Evolutionary conservation across 2,329 filamentous ascomycete genomes (phyloP).

Genomic region (Thermothelomyces thermophilus): DNA sequence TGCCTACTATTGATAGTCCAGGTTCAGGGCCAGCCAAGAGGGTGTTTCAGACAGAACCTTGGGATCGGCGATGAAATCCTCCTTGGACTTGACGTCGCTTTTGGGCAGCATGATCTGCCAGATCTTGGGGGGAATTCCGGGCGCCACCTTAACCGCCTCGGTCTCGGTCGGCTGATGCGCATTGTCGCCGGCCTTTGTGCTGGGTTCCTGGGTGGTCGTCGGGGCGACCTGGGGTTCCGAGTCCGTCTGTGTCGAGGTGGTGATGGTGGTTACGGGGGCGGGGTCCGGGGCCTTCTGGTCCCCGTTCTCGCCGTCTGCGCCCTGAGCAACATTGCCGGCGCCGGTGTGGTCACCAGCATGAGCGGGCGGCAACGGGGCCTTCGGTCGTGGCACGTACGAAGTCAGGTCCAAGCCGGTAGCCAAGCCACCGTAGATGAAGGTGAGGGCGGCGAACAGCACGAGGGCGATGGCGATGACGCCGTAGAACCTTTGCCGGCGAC

Average conservation of each 20-base stretch:
- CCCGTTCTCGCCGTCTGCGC: background rate
- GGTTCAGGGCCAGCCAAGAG: constrained; percentile 25
- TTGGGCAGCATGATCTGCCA: constrained; percentile 27
- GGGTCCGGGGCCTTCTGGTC: background rate
- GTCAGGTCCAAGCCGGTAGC: constrained; percentile 4
- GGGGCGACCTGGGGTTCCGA: background rate
- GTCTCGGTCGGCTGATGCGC: constrained; percentile 1
- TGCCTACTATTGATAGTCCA: constrained; percentile 23
- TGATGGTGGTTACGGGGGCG: too few relatives aligned
- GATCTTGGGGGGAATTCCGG: constrained; percentile 23
- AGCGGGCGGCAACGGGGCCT: background rate
- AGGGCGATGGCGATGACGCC: constrained; percentile 2
- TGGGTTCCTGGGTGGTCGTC: background rate
- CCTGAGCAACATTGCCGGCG: background rate
- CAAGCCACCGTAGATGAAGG: constrained; percentile 10
- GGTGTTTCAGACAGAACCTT: constrained; percentile 19
- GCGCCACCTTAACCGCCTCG: background rate
- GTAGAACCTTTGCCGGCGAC: constrained; percentile 5
- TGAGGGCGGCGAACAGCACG: background rate
- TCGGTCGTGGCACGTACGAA: background rate
- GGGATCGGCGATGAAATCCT: constrained; percentile 7
- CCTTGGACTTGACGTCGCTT: background rate
- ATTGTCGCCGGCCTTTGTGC: background rate
- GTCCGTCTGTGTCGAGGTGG: background rate
- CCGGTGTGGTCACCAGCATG: background rate